These are phyloP conservation scores for Citropsis articulata DNA, from an alignment of 345 rosid genomes.

Conservation along the genomic window DNA sequence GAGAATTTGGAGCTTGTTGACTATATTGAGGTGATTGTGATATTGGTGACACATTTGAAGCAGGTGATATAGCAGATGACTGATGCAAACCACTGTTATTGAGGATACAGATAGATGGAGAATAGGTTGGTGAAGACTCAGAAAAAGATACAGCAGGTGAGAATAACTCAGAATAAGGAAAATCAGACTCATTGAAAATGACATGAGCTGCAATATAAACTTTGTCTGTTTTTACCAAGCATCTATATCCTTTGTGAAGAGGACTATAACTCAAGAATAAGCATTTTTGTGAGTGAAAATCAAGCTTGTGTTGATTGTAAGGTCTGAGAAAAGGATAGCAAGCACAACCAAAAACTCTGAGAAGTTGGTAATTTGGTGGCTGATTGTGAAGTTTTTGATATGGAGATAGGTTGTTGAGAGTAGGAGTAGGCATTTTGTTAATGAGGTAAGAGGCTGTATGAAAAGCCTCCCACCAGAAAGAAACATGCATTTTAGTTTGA, in stretches of 20 bases:
- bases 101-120: no score
- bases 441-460: not conserved
- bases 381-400: not conserved
- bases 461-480: not conserved
- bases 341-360: not conserved
- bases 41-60: accelerated
- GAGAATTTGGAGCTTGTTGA: no score
- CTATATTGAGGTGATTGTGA: no score
- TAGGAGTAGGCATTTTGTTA: not conserved
- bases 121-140: accelerated
- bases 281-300: not conserved
- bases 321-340: not conserved
- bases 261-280: not conserved
- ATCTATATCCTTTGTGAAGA: not conserved
- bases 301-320: not conserved
- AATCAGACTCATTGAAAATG: not conserved
- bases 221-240: no score
- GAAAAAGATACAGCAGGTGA: accelerated
- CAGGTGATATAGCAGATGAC: accelerated
- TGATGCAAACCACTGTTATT: no score
- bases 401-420: not conserved
- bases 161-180: not conserved
- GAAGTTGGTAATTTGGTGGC: not conserved
- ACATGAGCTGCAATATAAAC: not conserved
- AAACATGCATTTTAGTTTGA: not conserved